Evolutionary conservation across 768 basidiomycete species (phyloP).

Genomic region (Tulasnella calospora): DNA sequence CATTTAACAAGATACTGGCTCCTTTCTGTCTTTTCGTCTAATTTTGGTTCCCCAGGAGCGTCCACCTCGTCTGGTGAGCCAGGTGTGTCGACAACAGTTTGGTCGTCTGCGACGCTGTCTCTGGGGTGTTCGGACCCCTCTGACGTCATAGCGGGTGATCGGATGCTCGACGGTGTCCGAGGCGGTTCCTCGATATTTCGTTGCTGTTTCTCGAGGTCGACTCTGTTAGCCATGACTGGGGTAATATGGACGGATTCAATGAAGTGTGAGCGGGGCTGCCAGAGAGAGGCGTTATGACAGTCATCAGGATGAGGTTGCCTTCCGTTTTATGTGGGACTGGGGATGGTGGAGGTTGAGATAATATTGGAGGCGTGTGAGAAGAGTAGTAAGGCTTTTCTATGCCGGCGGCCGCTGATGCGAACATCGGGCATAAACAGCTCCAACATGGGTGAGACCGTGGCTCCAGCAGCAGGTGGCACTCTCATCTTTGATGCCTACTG

Average conservation of each 20-base stretch:
- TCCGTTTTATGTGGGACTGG: neutral
- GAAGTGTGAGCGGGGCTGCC: neutral
- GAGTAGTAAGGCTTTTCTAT: neutral
- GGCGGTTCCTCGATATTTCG: neutral
- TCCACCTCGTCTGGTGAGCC: neutral
- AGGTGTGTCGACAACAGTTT: conserved; percentile 1
- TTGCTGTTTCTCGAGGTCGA: neutral
- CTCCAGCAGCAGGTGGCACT: neutral
- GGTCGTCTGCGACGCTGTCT: conserved; percentile 20
- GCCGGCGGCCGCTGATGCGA: neutral
- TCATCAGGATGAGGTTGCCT: neutral
- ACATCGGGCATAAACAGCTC: neutral
- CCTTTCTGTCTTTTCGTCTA: neutral
- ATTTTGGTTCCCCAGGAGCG: neutral
- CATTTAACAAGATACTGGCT: conserved; percentile 24
- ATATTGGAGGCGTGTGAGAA: neutral
- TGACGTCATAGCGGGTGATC: neutral
- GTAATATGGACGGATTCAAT: neutral
- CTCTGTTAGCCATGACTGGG: neutral
- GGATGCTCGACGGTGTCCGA: neutral
- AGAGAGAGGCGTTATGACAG: neutral
- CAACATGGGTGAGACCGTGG: neutral
- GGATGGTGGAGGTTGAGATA: neutral
- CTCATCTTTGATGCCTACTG: neutral
- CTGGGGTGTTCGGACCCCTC: neutral